A percentile compares a stretch with the other conserved stretches of the same genome.
Conservation (phyloP, 257 asterid genomes). For the Echites panduratus region DNA sequence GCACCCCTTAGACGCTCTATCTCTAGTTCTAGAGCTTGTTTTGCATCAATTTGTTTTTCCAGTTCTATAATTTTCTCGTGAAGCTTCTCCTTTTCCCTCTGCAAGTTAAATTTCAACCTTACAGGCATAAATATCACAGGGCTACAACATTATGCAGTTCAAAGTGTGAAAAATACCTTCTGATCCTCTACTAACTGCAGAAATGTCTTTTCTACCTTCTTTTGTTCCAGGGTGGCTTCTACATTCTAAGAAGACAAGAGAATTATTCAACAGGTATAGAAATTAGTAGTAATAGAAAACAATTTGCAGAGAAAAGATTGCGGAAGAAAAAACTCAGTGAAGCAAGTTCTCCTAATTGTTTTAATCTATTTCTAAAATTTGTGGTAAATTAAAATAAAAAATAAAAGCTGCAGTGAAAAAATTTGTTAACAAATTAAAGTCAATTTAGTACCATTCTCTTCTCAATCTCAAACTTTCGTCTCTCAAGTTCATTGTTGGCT, state of each 20-base stretch:
- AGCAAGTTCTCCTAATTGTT: not conserved
- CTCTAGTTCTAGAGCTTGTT: constrained; percentile 20
- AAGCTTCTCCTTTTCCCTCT: constrained; percentile 13
- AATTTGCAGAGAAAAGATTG: not conserved
- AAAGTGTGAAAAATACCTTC: constrained; percentile 25
- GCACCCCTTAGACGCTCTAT: constrained; percentile 19
- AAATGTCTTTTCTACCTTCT: constrained; percentile 51
- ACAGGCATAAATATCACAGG: not conserved
- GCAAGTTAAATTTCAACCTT: not conserved
- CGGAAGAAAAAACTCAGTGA: not conserved
- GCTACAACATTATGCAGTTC: not conserved
- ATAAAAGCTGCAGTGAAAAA: not conserved
- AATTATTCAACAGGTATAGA: constrained; percentile 4
- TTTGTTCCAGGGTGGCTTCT: constrained; percentile 61
- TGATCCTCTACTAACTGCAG: constrained; percentile 45
- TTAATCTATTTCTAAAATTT: not conserved
- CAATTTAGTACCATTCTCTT: constrained; percentile 32
- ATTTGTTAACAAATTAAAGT: not conserved
- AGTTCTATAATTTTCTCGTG: constrained; percentile 17
- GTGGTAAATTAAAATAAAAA: not conserved
- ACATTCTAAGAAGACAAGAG: constrained; percentile 49
- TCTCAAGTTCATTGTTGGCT: constrained; percentile 34
- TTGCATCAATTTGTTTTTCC: constrained; percentile 17
- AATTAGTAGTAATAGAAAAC: not conserved
- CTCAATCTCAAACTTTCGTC: constrained; percentile 23